Percentiles rank a stretch among this genome's conserved stretches.
Conservation (phyloP, 495 filamentous ascomycete genomes). For the Bombardia bombarda region DNA sequence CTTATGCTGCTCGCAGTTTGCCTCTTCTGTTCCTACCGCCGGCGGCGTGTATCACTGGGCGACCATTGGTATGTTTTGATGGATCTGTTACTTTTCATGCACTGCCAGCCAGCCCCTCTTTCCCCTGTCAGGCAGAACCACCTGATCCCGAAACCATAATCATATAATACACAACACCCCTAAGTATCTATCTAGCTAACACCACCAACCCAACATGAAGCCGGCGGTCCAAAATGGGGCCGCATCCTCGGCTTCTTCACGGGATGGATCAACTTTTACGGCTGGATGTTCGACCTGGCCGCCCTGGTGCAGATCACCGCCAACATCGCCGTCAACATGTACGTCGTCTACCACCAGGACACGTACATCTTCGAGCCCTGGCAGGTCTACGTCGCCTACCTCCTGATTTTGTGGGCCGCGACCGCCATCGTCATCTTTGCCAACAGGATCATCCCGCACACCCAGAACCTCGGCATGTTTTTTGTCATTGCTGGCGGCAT, state of each 20-base stretch:
- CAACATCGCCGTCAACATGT: conserved; percentile 64
- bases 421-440: conserved; percentile 59
- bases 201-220: background rate
- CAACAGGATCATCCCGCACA: conserved; percentile 57
- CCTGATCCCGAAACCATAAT: background rate
- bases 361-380: conserved; percentile 52
- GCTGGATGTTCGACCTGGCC: conserved; percentile 61
- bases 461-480: conserved; percentile 60
- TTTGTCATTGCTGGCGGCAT: conserved; percentile 62
- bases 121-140: background rate
- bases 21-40: conserved; percentile 69
- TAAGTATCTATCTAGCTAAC: background rate
- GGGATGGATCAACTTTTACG: conserved; percentile 73
- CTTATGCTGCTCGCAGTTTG: conserved; percentile 42
- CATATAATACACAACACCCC: background rate
- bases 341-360: conserved; percentile 58
- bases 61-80: conserved; percentile 34
- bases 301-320: conserved; percentile 61
- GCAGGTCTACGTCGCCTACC: conserved; percentile 68
- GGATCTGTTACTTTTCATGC: background rate
- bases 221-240: conserved; percentile 60
- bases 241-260: conserved; percentile 67
- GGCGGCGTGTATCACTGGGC: conserved; percentile 89
- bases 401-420: conserved; percentile 59
- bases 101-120: background rate